phyloP scores from a whole-genome alignment of 352 stramenopile genomes.

The Globisporangium barbulae region DNA sequence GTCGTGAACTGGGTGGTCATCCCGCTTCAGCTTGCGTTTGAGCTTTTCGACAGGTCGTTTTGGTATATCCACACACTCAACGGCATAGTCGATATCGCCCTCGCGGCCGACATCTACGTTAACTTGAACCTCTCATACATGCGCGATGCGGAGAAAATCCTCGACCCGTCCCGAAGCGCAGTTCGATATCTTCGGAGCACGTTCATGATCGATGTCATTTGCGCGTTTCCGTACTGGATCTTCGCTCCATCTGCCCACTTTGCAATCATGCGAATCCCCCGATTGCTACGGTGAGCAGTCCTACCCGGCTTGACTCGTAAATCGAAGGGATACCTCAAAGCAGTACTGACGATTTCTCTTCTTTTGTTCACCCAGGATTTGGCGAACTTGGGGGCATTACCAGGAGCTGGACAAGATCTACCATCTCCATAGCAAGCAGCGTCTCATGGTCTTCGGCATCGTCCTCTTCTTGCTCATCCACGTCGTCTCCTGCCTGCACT shows the following conservation, averaged over 20 bases:
- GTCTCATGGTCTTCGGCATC: conserved; percentile 37
- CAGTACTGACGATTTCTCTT: background rate
- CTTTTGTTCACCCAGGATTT: conserved; percentile 20
- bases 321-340: background rate
- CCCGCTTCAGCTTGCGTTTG: conserved; percentile 50
- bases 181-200: conserved; percentile 30
- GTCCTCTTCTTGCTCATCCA: conserved; percentile 55
- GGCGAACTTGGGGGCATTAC: conserved; percentile 22
- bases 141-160: conserved; percentile 50
- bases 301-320: background rate
- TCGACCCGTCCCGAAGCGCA: conserved; percentile 34
- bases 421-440: conserved; percentile 40
- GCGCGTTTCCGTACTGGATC: conserved; percentile 41
- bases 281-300: conserved; percentile 27
- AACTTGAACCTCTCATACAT: conserved; percentile 62
- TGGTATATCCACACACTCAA: conserved; percentile 26
- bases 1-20: conserved; percentile 52
- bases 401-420: conserved; percentile 39
- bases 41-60: conserved; percentile 13
- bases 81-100: conserved; percentile 24
- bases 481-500: conserved; percentile 41
- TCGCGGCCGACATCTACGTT: conserved; percentile 45
- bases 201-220: conserved; percentile 45
- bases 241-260: conserved; percentile 24
- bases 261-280: conserved; percentile 31